phyloP scores from a whole-genome alignment of 176 grass and related monocot genomes.

The Musa itinerans region DNA sequence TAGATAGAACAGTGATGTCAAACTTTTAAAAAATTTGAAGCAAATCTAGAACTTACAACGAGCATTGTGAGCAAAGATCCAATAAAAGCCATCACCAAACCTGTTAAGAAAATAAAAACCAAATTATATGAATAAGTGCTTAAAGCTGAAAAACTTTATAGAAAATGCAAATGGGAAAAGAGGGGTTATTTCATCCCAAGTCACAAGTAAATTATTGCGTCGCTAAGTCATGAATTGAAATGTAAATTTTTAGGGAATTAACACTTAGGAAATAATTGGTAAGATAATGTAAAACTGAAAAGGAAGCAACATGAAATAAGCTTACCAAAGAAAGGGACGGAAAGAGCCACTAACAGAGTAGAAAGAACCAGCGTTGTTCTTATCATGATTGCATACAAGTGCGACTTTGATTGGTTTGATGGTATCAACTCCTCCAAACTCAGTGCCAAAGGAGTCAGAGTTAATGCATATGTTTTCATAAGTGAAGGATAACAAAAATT shows the following conservation, averaged over 20 bases:
- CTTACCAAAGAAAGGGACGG: slow-evolving; percentile 83
- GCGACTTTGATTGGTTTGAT: slow-evolving; percentile 46
- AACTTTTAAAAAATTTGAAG: not conserved
- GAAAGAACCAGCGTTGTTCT: slow-evolving; percentile 63
- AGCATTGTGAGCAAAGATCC: slow-evolving; percentile 97
- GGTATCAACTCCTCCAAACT: slow-evolving; percentile 90
- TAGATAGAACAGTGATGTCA: not conserved
- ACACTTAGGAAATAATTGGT: not conserved
- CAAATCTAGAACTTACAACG: slow-evolving; percentile 45
- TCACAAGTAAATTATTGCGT: no score
- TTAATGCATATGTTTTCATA: slow-evolving; percentile 68
- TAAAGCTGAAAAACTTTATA: no score
- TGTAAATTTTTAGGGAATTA: not conserved
- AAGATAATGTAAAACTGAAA: not conserved
- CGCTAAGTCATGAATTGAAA: not conserved
- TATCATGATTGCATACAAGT: slow-evolving; percentile 63
- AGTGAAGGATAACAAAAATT: slow-evolving; percentile 35
- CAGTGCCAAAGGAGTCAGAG: slow-evolving; percentile 64
- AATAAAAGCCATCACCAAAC: slow-evolving; percentile 85
- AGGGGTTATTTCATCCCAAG: no score
- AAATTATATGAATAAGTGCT: not conserved
- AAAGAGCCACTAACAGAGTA: slow-evolving; percentile 59
- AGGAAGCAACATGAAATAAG: not conserved
- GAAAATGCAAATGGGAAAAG: no score
- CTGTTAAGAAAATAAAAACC: slow-evolving; percentile 15